Evolutionary conservation across 2,329 filamentous ascomycete species (phyloP), one percentile per base, ranked within the genome.

Genomic region (Aureobasidium sp.): DNA sequence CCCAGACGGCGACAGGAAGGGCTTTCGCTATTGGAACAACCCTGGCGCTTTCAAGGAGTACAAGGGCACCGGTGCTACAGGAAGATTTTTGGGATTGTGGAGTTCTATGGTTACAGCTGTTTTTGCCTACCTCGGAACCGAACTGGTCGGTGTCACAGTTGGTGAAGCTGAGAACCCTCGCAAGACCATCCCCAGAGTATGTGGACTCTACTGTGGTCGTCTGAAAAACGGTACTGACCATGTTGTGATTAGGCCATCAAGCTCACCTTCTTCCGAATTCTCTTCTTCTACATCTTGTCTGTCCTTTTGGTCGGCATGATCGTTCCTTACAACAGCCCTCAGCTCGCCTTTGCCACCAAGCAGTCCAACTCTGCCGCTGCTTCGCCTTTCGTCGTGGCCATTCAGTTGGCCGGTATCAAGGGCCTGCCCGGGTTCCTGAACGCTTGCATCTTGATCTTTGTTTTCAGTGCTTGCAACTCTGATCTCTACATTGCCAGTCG

Each of bases 141-240:
- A 90, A 64, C 73, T 89, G 38, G 83, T 89, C 47, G 86, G 85
- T 70, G 84, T 90, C 12, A 90, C 86, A 0, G 85, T 88, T 29
- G 86, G 84, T 50, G 85, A 90, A 69, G 85, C 86, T 0, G 84
- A 89, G 70, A 90, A 90, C 70, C 87, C 87, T 1, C 81, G 86
- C 64, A 81, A 80, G 67, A 86, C 83, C 14, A 83, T 91, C 57
- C 87, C 87, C 10, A 38, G 45, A 45, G 40, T 42, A 17, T 32
- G 30, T 22, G 27, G 22, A n/a, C n/a, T 11, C 1, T 19, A 4
- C 19, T 22, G 12, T 16, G n/a, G 12, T 6, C 12, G 4, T 42
- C 10, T 4, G 21, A n/a, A 6, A n/a, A 8, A 21, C 8, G 6
- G 2, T 29, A 30, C 19, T 45, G 6, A 45, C 6, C 25, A 44